Percentiles rank a stretch among this genome's conserved stretches.
Conservation (phyloP, 805 yeast species). For the Lachancea mirantina region DNA sequence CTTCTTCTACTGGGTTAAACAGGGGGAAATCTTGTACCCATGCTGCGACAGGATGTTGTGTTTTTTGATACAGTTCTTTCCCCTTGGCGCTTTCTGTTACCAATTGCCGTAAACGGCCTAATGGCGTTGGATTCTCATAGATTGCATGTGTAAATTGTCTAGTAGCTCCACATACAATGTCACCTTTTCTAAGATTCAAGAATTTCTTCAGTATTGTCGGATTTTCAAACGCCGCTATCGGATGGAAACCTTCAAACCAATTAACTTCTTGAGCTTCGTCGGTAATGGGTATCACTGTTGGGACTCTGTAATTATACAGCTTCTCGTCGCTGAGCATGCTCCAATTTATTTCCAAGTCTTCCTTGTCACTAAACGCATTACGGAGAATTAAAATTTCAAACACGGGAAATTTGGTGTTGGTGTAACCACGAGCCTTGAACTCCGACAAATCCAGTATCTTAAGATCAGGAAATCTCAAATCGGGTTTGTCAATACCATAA, state of each 20-base stretch:
- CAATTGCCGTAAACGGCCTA: constrained; percentile 78
- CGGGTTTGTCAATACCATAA: constrained; percentile 95
- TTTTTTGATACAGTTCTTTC: constrained; percentile 21
- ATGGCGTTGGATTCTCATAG: constrained; percentile 92
- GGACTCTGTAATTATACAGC: constrained; percentile 51
- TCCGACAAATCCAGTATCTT: constrained; percentile 43
- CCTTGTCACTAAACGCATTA: constrained; percentile 34
- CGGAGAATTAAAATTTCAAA: constrained; percentile 67
- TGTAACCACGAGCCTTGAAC: constrained; percentile 30
- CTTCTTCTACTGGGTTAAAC: constrained; percentile 64
- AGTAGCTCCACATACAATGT: constrained; percentile 71
- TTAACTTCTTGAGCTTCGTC: constrained; percentile 31
- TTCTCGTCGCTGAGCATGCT: constrained; percentile 33
- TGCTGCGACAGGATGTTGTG: constrained; percentile 40
- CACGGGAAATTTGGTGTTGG: constrained; percentile 49
- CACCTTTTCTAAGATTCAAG: constrained; percentile 53
- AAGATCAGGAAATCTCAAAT: constrained; percentile 55
- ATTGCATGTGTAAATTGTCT: constrained; percentile 47
- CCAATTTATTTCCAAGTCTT: constrained; percentile 31
- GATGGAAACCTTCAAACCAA: constrained; percentile 38
- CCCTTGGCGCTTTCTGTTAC: constrained; percentile 48
- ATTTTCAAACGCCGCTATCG: constrained; percentile 31
- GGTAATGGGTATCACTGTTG: constrained; percentile 47
- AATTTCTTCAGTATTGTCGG: constrained; percentile 25
- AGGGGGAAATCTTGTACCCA: constrained; percentile 95